Percentiles rank a stretch among this genome's conserved stretches.
phyloP scores from a whole-genome alignment of 371 early-diverging fungal species.

The Mucor mucedo region DNA sequence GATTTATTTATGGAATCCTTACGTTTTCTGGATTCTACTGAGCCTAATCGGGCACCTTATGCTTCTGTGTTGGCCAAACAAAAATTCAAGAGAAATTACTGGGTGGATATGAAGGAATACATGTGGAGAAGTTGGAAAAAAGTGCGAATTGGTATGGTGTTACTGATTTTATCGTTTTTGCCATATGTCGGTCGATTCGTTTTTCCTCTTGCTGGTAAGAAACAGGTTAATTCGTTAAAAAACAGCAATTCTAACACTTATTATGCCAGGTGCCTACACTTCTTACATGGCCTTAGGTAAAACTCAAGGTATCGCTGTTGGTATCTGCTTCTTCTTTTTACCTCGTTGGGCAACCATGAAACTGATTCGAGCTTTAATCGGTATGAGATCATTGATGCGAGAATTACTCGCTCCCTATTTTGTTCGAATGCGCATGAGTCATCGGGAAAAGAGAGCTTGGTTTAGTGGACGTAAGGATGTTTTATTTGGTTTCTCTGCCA shows the following conservation, averaged over 20 bases:
- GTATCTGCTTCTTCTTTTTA: conserved; percentile 52
- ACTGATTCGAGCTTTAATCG: conserved; percentile 61
- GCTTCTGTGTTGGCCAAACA: conserved; percentile 46
- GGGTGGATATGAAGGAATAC: conserved; percentile 60
- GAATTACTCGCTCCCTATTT: conserved; percentile 73
- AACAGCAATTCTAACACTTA: background rate
- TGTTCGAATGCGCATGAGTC: conserved; percentile 58
- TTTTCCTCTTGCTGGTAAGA: conserved; percentile 60
- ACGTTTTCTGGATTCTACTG: conserved; percentile 45
- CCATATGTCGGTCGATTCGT: conserved; percentile 64
- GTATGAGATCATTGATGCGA: conserved; percentile 66
- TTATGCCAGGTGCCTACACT: conserved; percentile 47
- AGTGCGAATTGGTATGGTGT: conserved; percentile 46
- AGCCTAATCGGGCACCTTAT: conserved; percentile 55
- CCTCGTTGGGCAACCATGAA: conserved; percentile 48
- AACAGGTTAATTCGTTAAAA: background rate
- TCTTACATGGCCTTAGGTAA: conserved; percentile 51
- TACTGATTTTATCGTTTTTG: conserved; percentile 56
- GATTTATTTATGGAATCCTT: conserved; percentile 67
- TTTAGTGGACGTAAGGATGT: conserved; percentile 67
- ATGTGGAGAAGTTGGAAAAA: conserved; percentile 56
- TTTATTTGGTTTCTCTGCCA: conserved; percentile 66
- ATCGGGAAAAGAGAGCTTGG: conserved; percentile 60
- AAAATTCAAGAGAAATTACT: conserved; percentile 50
- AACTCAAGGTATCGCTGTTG: conserved; percentile 49